Percentiles rank a stretch among this genome's conserved stretches.
Evolutionary conservation across 805 yeast genomes (phyloP).

Genomic region (Candida tallmaniae): DNA sequence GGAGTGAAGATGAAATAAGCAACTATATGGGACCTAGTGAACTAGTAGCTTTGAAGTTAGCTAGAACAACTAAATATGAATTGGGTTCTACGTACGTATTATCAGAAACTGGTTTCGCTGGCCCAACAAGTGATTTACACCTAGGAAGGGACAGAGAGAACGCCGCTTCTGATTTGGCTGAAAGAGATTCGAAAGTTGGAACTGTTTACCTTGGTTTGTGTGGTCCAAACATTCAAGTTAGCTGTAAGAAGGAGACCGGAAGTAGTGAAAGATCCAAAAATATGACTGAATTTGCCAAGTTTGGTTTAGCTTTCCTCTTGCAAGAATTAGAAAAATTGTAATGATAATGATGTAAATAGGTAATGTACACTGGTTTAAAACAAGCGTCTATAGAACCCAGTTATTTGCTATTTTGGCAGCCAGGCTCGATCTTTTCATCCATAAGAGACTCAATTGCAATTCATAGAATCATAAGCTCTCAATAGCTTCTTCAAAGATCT

Average conservation of each 20-base stretch:
- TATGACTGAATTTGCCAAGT: slow-evolving; percentile 71
- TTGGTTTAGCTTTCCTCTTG: slow-evolving; percentile 59
- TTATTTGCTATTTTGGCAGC: no score
- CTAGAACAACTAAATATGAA: slow-evolving; percentile 74
- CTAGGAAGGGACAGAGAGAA: slow-evolving; percentile 21
- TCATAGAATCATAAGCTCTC: no score
- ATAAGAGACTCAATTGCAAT: no score
- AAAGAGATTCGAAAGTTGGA: slow-evolving; percentile 41
- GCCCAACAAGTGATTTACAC: slow-evolving; percentile 52
- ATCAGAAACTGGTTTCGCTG: slow-evolving; percentile 87
- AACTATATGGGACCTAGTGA: slow-evolving; percentile 81
- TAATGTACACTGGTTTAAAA: no score
- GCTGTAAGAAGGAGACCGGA: slow-evolving; percentile 45
- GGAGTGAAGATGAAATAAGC: slow-evolving; percentile 66
- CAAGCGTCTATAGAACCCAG: no score
- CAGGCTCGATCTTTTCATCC: no score
- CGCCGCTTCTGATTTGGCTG: not conserved
- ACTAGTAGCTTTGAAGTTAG: slow-evolving; percentile 67
- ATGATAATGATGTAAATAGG: not conserved
- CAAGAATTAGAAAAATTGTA: slow-evolving; percentile 34
- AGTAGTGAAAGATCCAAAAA: slow-evolving; percentile 53
- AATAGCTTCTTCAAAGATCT: no score
- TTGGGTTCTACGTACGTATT: slow-evolving; percentile 78
- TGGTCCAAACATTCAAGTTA: slow-evolving; percentile 56
- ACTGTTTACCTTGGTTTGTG: slow-evolving; percentile 67